Evolutionary conservation across 2,329 filamentous ascomycete species (phyloP).

Genomic region (Chalaropsis ovoidea): DNA sequence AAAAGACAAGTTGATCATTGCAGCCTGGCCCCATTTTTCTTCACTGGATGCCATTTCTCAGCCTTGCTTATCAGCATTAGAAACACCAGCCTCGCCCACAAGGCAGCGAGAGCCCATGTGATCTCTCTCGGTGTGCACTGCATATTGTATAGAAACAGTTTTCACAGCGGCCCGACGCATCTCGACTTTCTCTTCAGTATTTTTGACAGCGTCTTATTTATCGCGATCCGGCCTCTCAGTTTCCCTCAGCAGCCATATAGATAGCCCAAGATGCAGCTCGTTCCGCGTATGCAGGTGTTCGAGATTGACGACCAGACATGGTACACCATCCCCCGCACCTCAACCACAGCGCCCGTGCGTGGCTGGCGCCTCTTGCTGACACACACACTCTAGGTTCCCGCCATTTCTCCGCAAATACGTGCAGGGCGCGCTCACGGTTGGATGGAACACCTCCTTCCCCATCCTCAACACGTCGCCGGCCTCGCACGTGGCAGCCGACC

Average conservation of each 20-base stretch:
- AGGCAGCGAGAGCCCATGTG: too few relatives aligned
- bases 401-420: slow-evolving; percentile 53
- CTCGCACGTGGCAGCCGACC: slow-evolving; percentile 48
- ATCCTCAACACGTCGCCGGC: slow-evolving; percentile 48
- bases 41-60: too few relatives aligned
- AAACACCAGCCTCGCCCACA: too few relatives aligned
- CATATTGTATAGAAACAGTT: too few relatives aligned
- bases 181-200: too few relatives aligned
- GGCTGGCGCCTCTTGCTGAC: not conserved
- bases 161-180: too few relatives aligned
- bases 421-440: slow-evolving; percentile 53
- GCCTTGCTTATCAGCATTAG: too few relatives aligned
- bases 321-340: slow-evolving; percentile 34
- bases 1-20: too few relatives aligned
- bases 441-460: slow-evolving; percentile 53
- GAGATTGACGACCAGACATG: slow-evolving; percentile 59
- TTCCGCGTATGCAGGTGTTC: slow-evolving; percentile 53
- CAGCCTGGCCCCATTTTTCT: too few relatives aligned
- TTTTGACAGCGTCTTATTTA: not conserved
- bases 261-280: slow-evolving; percentile 38
- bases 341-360: not conserved
- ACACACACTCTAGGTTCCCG: slow-evolving; percentile 46
- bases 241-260: not conserved
- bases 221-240: not conserved
- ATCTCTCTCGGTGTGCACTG: too few relatives aligned